Conservation (phyloP, 2,329 filamentous ascomycete genomes). For the Dryadomyces quercivorus region DNA sequence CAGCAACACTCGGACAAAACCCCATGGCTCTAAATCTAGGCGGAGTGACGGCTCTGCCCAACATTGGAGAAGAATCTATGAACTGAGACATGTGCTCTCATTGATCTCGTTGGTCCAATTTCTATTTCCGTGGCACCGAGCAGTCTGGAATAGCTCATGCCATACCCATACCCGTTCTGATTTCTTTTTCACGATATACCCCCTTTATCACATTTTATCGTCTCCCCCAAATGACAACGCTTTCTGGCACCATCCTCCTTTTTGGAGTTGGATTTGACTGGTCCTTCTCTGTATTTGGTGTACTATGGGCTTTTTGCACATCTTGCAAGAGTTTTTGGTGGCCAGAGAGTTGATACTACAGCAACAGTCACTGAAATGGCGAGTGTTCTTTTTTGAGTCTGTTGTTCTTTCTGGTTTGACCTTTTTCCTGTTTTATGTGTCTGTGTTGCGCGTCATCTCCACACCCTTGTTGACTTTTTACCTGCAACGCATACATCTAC, state of each 20-base stretch:
- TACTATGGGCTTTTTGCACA: neutral
- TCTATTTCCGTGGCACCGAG: neutral
- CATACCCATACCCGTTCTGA: neutral
- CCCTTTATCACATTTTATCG: neutral
- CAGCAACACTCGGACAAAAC: constrained; percentile 17
- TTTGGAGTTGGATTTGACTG: neutral
- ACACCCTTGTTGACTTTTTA: neutral
- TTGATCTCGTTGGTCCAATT: neutral
- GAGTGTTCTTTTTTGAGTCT: neutral
- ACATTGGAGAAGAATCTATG: constrained; percentile 32
- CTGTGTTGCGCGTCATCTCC: too few relatives aligned
- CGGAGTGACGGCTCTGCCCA: constrained; percentile 19
- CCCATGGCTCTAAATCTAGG: constrained; percentile 20
- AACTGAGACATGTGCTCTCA: constrained; percentile 9
- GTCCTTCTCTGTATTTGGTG: too few relatives aligned
- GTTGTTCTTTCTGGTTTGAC: neutral
- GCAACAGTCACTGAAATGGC: neutral
- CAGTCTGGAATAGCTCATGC: neutral
- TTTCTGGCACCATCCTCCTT: neutral
- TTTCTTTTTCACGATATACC: neutral
- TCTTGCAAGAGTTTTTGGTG: neutral
- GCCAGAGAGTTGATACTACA: neutral
- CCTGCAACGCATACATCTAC: neutral
- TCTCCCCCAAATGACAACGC: neutral
- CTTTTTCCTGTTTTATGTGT: neutral